Percentiles rank a stretch among this genome's conserved stretches.
These are phyloP conservation scores for Leersia perrieri DNA, from an alignment of 176 grass and related monocot species.

Conservation along the genomic window DNA sequence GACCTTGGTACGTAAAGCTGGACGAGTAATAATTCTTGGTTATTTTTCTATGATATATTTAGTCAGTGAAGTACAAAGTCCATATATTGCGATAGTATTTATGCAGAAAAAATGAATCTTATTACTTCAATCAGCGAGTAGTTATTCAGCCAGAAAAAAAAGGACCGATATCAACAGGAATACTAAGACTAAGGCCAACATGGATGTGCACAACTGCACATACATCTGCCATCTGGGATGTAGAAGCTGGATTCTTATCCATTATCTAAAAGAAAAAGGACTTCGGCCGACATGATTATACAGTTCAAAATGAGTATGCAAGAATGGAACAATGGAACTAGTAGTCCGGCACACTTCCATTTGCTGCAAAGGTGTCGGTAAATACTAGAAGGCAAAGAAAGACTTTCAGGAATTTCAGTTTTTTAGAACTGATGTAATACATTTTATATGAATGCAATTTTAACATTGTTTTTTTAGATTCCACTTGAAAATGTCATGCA, in stretches of 20 bases:
- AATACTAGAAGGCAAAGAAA: neutral
- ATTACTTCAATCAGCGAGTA: constrained; percentile 49
- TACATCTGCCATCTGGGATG: no score
- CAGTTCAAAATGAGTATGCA: constrained; percentile 36
- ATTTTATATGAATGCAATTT: neutral
- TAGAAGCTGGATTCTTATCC: no score
- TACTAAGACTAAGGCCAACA: constrained; percentile 40
- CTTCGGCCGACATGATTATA: constrained; percentile 41
- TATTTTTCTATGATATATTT: constrained; percentile 9
- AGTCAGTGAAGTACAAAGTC: neutral
- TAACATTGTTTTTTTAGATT: neutral
- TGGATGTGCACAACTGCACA: no score
- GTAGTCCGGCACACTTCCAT: neutral
- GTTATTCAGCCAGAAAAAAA: constrained; percentile 45
- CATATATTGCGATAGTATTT: neutral
- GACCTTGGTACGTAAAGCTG: neutral
- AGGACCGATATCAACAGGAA: constrained; percentile 34
- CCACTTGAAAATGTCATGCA: neutral
- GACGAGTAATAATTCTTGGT: neutral
- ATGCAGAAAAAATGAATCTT: constrained; percentile 35
- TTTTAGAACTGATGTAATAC: neutral
- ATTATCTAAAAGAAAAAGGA: no score
- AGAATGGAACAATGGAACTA: neutral
- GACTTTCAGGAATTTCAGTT: neutral
- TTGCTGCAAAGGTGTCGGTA: neutral